Base-by-base conservation (phyloP, 164 flowering plant genomes). In the Berberis thunbergii region DNA sequence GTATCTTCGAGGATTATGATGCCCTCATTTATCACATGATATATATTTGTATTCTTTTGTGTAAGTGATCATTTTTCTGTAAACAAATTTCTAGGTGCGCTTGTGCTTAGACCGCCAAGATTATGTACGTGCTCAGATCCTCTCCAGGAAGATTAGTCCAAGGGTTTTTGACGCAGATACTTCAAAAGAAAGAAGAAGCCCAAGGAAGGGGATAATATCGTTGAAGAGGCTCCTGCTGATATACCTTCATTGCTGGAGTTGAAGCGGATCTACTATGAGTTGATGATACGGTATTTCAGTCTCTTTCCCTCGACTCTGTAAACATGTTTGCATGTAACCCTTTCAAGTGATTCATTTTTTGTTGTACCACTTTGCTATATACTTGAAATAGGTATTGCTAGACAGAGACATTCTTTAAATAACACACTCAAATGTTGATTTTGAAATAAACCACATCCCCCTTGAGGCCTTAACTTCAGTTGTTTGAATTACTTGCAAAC, bases 121-220 rank as follows among this genome's bases (percentile, higher is more conserved):
- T 71, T 94, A 80, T 81, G 87, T 94, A 8, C 97, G 98, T 65
- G 98, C 96, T 2, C 98, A 90, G 67, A 94, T 94, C 39, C 88
- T 94, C 7, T 90, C 98, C 6, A 84, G 93, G 76, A 94, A 87
- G 80, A 94, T 94, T 54, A 94, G 89, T 72, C 84, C 92, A 39
- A 78, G 97, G 65, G 97, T 88, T 57, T 94, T 94, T 78, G 90
- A 86, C 68, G 85, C 78, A 61, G 96, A 87, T 72, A 41, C 86
- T 50, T 77, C 87, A 43, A 94, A 94, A 69, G 98, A 87, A 64
- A 94, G 93, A 90, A 90, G 64, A 90, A 87, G 64, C 80, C 96
- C 1, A 94, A 94, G 73, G 98, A 94, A 84, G 97, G 92, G 61
- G 98, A 94, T 67, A 76, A 71, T 70, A 54, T 94, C 64, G 88